phyloP scores from a whole-genome alignment of 2,329 filamentous ascomycete species.

The Sarocladiaceae sp. region DNA sequence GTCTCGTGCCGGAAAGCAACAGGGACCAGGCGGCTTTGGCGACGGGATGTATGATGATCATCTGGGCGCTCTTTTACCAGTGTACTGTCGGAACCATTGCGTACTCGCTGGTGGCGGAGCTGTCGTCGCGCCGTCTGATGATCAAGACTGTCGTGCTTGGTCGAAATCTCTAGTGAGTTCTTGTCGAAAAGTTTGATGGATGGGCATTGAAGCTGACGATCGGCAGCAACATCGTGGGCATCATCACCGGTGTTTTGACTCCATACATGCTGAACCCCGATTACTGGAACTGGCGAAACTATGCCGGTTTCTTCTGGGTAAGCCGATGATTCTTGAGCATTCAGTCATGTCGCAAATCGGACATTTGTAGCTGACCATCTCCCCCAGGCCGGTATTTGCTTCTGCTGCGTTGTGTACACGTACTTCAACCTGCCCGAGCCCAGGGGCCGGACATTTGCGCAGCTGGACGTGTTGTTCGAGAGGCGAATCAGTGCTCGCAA shows the following conservation, averaged over 20 bases:
- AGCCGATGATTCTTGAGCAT: slow-evolving; percentile 20
- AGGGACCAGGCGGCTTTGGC: slow-evolving; percentile 60
- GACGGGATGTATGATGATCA: slow-evolving; percentile 78
- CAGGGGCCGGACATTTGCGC: slow-evolving; percentile 72
- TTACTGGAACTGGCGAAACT: slow-evolving; percentile 85
- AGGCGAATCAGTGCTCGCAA: slow-evolving; percentile 63
- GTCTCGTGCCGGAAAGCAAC: slow-evolving; percentile 59
- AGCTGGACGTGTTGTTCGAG: slow-evolving; percentile 82
- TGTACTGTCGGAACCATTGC: slow-evolving; percentile 82
- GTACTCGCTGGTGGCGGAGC: slow-evolving; percentile 80
- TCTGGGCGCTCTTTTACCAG: slow-evolving; percentile 80
- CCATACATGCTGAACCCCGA: slow-evolving; percentile 90
- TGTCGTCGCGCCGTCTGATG: slow-evolving; percentile 75
- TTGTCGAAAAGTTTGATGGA: not conserved
- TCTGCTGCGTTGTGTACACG: slow-evolving; percentile 73
- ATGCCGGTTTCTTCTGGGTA: slow-evolving; percentile 79
- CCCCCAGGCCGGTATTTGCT: slow-evolving; percentile 62
- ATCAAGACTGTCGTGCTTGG: slow-evolving; percentile 90
- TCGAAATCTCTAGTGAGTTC: slow-evolving; percentile 62
- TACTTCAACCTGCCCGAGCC: slow-evolving; percentile 60
- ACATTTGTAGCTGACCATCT: slow-evolving; percentile 14
- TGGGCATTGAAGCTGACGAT: slow-evolving; percentile 11
- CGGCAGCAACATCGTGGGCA: slow-evolving; percentile 67
- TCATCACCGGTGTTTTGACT: slow-evolving; percentile 74
- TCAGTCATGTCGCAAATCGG: too few species aligned